These are phyloP conservation scores for Funneliformis geosporum DNA, from an alignment of 192 early-diverging fungal genomes.

Conservation along the genomic window DNA sequence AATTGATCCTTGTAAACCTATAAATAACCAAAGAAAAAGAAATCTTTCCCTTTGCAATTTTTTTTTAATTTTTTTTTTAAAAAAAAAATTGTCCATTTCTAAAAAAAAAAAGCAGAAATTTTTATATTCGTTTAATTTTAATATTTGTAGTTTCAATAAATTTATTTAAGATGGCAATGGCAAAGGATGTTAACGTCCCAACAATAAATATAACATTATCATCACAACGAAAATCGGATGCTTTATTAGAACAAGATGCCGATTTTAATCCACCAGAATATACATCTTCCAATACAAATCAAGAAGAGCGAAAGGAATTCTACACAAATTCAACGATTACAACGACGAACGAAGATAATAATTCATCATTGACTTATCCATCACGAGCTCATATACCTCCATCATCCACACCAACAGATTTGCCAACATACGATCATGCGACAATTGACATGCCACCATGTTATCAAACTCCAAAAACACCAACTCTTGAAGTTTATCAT, in stretches of 20 bases:
- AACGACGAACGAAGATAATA: background rate
- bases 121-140: no score
- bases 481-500: background rate
- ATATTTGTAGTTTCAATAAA: background rate
- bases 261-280: constrained; percentile 13
- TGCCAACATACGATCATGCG: constrained; percentile 21
- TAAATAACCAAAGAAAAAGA: background rate
- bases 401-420: background rate
- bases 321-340: background rate
- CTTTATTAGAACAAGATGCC: background rate
- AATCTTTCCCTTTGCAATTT: background rate
- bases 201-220: constrained; percentile 13
- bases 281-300: background rate
- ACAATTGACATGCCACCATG: constrained; percentile 26
- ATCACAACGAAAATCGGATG: constrained; percentile 17
- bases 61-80: background rate
- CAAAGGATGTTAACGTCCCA: background rate
- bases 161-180: background rate
- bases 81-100: background rate
- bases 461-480: background rate
- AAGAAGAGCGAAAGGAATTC: background rate
- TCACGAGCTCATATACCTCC: constrained; percentile 5
- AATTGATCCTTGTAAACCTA: constrained; percentile 4
- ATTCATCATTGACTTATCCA: constrained; percentile 5
- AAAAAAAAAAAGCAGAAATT: background rate